Evolutionary conservation across 768 basidiomycete genomes (phyloP), one percentile per base, ranked within the genome.

Genomic region (Porphyrellus cyaneotinctus): DNA sequence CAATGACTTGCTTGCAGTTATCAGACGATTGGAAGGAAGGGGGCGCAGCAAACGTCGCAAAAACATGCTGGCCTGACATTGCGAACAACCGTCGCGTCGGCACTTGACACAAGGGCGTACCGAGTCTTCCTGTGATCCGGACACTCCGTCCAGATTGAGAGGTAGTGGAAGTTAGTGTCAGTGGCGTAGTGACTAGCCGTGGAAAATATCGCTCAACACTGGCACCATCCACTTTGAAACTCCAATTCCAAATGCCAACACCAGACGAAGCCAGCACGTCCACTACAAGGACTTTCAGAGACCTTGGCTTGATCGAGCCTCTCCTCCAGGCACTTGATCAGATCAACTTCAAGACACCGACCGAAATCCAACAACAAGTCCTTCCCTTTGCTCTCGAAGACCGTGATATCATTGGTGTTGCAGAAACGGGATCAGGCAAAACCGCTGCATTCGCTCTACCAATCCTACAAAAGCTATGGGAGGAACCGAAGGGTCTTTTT

Each of bases 391-490:
- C 95, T 18, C 73, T 99, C 7, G 78, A 89, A 67, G 95, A 94
- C 0, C 83, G 87, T 63, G 97, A 99, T 73, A 91, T 99, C 59
- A 98, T 99, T 53, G 97, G 97, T 18, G 88, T 99, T n/a, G 97
- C 97, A 30, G 86, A 91, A 59, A 99, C 97, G 11, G 97, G 97
- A 28, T 93, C 91, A 13, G 97, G 95, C 60, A 98, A 99, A 76
- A 98, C 97, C 0, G 95, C 94, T 15, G 95, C 97, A 20, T 98
- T 98, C 71, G 93, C 91, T 23, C 74, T 98, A 6, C 97, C 97
- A 2, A 95, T 99, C 53, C 74, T 99, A 32, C 97, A 99, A 70
- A 91, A 91, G 60, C 72, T 98, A 69, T 98, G 94, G 94, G 89
- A 94, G 44, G 89, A 95, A 28, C 97, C 97, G 42, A 87, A 87